Evolutionary conservation across 2,329 filamentous ascomycete genomes (phyloP).

Genomic region (Sclerotinia borealis): DNA sequence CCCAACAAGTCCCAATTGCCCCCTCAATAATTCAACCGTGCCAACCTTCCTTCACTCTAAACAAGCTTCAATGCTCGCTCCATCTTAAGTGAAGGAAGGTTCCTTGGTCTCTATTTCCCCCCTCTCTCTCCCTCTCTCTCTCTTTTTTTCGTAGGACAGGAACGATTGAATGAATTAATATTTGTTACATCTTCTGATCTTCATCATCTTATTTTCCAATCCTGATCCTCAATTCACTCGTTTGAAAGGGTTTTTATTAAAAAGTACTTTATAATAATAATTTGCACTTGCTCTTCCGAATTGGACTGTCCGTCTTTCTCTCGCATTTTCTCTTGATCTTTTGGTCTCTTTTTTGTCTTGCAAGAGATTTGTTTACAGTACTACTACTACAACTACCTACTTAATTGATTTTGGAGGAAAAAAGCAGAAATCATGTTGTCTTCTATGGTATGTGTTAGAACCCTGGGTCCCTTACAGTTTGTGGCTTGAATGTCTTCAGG

Average conservation of each 20-base stretch:
- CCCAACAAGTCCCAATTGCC: not conserved
- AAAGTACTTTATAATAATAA: not conserved
- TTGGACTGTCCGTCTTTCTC: not conserved
- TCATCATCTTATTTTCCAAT: not conserved
- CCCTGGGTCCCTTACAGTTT: not conserved
- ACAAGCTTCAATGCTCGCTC: not conserved
- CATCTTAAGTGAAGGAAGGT: not conserved
- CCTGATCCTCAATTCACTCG: not conserved
- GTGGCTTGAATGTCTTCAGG: not conserved
- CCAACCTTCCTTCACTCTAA: not conserved
- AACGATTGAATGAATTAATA: not conserved
- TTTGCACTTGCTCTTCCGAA: not conserved
- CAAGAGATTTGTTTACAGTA: not conserved
- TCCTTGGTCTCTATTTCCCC: not conserved
- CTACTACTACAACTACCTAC: not conserved
- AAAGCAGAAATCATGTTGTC: not conserved
- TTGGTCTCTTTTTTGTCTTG: not conserved
- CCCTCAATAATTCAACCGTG: not conserved
- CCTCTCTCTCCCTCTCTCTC: not conserved
- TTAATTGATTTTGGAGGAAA: not conserved
- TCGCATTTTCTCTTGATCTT: not conserved
- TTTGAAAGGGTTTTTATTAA: not conserved
- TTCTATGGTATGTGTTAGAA: not conserved
- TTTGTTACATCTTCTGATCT: not conserved
- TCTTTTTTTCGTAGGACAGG: not conserved